A percentile compares a stretch with the other conserved stretches of the same genome.
Evolutionary conservation across 176 grass and related monocot genomes (phyloP).

Genomic region (Miscanthus lutarioriparius): DNA sequence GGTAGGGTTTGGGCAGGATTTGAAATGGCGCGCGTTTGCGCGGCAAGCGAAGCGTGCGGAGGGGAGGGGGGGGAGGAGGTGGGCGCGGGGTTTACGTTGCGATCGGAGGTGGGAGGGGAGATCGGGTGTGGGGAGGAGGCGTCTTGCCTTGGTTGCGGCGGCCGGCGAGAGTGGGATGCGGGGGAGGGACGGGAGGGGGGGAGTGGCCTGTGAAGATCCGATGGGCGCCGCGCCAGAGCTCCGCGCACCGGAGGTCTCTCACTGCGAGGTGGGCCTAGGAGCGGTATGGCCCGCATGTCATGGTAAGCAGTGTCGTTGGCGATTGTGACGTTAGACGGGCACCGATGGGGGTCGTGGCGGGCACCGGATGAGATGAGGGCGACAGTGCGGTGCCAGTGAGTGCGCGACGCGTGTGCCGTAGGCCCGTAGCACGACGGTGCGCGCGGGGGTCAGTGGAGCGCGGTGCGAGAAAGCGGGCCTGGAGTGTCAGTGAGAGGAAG

Average conservation of each 20-base stretch:
- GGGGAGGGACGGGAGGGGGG: background rate
- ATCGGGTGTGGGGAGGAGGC: conserved; percentile 58
- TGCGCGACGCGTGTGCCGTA: background rate
- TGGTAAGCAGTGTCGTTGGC: accelerated
- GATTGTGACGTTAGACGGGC: background rate
- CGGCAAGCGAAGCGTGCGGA: conserved; percentile 2
- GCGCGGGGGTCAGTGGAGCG: background rate
- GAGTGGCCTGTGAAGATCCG: conserved; percentile 15
- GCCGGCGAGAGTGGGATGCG: conserved; percentile 48
- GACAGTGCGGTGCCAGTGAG: conserved; percentile 16
- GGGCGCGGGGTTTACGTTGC: conserved; percentile 25
- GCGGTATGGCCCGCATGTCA: background rate
- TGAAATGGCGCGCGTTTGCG: conserved; percentile 46
- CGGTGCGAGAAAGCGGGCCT: background rate
- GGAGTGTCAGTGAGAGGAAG: background rate
- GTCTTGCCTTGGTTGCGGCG: conserved; percentile 63
- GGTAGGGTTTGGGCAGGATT: conserved; percentile 35
- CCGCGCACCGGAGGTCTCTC: background rate
- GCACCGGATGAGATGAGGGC: conserved; percentile 21
- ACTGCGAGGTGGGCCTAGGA: background rate
- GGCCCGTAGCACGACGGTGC: background rate
- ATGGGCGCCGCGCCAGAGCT: background rate
- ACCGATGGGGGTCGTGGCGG: conserved; percentile 7
- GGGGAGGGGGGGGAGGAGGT: background rate
- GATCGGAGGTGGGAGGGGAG: conserved; percentile 42